phyloP scores from a whole-genome alignment of 352 stramenopile genomes.

The Globisporangium cederbergense region DNA sequence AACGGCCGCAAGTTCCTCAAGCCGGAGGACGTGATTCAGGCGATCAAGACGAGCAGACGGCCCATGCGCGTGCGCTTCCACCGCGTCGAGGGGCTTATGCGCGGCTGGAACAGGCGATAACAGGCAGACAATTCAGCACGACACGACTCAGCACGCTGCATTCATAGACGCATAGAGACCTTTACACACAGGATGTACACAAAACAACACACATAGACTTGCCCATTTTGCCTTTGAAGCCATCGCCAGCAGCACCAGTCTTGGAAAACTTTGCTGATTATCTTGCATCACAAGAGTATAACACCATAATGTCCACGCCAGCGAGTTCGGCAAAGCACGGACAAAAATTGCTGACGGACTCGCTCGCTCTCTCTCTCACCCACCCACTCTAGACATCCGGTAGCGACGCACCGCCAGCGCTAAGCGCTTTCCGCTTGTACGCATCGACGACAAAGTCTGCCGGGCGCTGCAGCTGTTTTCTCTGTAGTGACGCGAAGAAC shows the following conservation, averaged over 20 bases:
- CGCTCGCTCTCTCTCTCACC: neutral
- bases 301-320: neutral
- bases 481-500: slow-evolving; percentile 49
- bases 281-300: neutral
- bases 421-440: slow-evolving; percentile 26
- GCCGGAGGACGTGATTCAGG: slow-evolving; percentile 41
- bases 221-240: neutral
- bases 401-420: slow-evolving; percentile 15
- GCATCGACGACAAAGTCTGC: slow-evolving; percentile 60
- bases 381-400: slow-evolving; percentile 37
- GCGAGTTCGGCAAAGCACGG: neutral
- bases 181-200: neutral
- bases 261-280: neutral
- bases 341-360: neutral
- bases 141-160: neutral
- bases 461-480: slow-evolving; percentile 7
- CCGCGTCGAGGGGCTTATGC: slow-evolving; percentile 77
- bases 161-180: slow-evolving; percentile 16
- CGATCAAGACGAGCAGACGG: slow-evolving; percentile 49
- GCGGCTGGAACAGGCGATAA: slow-evolving; percentile 40
- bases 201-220: neutral
- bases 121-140: neutral
- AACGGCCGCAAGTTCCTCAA: slow-evolving; percentile 54
- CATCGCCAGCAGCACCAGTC: neutral
- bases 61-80: slow-evolving; percentile 66